Evolutionary conservation across 495 filamentous ascomycete species (phyloP).

Genomic region (Hyaloscypha finlandica): DNA sequence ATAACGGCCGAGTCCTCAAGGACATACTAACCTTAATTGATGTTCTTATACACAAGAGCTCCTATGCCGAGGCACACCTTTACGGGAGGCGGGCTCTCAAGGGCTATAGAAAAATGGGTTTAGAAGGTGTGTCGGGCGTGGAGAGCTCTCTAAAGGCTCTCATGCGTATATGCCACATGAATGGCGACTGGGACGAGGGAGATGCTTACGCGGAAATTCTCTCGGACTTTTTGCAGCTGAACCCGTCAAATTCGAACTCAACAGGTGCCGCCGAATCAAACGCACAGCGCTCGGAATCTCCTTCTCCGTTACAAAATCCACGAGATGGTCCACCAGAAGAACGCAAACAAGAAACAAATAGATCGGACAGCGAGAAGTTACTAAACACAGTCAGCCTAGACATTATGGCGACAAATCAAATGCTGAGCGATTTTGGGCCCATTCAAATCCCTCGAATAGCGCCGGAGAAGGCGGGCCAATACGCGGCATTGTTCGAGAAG

Average conservation of each 20-base stretch:
- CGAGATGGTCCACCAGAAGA: too few relatives aligned
- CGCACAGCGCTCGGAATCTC: too few relatives aligned
- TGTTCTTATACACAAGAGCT: slow-evolving; percentile 14
- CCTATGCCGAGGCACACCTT: slow-evolving; percentile 18
- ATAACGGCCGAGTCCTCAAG: background rate
- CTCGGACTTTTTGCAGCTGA: slow-evolving; percentile 9
- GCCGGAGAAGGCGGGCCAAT: slow-evolving; percentile 86
- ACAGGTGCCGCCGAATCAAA: background rate
- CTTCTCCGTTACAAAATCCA: too few relatives aligned
- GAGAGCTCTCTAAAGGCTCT: slow-evolving; percentile 15
- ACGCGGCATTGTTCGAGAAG: slow-evolving; percentile 81
- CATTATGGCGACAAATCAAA: too few relatives aligned
- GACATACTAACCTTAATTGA: slow-evolving; percentile 18
- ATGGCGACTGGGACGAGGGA: slow-evolving; percentile 17
- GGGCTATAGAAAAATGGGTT: slow-evolving; percentile 18
- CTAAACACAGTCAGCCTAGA: too few relatives aligned
- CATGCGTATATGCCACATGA: slow-evolving; percentile 10
- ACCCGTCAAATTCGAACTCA: background rate
- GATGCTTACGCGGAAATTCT: slow-evolving; percentile 24
- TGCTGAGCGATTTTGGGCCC: slow-evolving; percentile 57
- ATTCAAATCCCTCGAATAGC: slow-evolving; percentile 91
- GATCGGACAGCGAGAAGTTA: too few relatives aligned
- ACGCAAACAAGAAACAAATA: too few relatives aligned
- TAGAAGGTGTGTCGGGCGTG: background rate
- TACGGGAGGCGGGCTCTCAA: slow-evolving; percentile 23